A percentile compares a stretch with the other conserved stretches of the same genome.
phyloP scores from a whole-genome alignment of 1,139 yeast species.

The Geotrichum australiense region DNA sequence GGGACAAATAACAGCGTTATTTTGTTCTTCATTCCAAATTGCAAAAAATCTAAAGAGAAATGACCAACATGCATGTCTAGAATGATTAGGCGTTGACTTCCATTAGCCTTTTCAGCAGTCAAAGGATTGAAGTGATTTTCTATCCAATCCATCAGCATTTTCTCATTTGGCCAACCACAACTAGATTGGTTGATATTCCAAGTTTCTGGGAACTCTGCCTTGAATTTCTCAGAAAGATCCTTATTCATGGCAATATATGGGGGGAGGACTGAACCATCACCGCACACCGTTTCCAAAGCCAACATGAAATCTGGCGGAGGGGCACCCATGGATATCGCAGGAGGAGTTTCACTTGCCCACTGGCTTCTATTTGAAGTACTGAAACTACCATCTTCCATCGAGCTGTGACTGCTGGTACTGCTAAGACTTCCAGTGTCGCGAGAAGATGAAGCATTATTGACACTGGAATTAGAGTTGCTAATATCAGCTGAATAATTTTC shows the following conservation, averaged over 20 bases:
- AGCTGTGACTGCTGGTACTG: slow-evolving; percentile 5
- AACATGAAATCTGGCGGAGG: slow-evolving; percentile 13
- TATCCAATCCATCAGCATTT: slow-evolving; percentile 16
- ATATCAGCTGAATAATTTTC: slow-evolving; percentile 5
- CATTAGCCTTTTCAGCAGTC: slow-evolving; percentile 14
- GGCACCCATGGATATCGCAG: slow-evolving; percentile 9
- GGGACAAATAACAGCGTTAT: slow-evolving; percentile 16
- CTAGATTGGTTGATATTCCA: slow-evolving; percentile 10
- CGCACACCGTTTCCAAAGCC: slow-evolving; percentile 12
- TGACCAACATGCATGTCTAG: slow-evolving; percentile 19
- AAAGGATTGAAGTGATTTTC: slow-evolving; percentile 15
- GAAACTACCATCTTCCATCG: background rate
- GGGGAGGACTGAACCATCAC: slow-evolving; percentile 15
- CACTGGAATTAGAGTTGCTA: slow-evolving; percentile 3
- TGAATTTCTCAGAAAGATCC: slow-evolving; percentile 11
- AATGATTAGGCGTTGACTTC: slow-evolving; percentile 13
- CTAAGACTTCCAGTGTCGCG: slow-evolving; percentile 4
- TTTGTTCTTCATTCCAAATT: slow-evolving; percentile 16
- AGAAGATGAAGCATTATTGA: background rate
- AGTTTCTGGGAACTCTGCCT: slow-evolving; percentile 5
- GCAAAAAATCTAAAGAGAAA: slow-evolving; percentile 13
- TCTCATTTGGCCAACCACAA: slow-evolving; percentile 17
- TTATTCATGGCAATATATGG: slow-evolving; percentile 10
- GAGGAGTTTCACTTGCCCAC: slow-evolving; percentile 9
- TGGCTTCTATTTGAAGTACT: slow-evolving; percentile 1